phyloP scores from a whole-genome alignment of 164 flowering plant genomes.

The Annona squamosa region DNA sequence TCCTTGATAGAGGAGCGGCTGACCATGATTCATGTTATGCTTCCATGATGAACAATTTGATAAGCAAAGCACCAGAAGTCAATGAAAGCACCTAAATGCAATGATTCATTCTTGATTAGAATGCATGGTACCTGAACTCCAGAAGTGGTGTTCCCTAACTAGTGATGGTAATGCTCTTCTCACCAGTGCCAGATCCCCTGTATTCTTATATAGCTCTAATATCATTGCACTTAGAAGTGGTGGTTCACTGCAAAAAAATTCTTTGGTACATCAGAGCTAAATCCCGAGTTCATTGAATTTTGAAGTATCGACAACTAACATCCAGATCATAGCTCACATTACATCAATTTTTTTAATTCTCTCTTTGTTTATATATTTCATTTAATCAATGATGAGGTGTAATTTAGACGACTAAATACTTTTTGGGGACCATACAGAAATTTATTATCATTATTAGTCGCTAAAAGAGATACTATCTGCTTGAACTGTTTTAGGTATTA shows the following conservation, averaged over 20 bases:
- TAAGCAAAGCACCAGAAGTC: background rate
- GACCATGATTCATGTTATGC: too few relatives aligned
- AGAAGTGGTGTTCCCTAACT: constrained; percentile 36
- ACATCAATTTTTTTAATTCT: too few relatives aligned
- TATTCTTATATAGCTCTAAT: constrained; percentile 31
- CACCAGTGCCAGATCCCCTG: constrained; percentile 29
- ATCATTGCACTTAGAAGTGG: constrained; percentile 48
- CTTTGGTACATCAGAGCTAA: constrained; percentile 1
- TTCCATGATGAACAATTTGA: too few relatives aligned
- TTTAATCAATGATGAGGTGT: background rate
- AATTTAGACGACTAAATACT: background rate
- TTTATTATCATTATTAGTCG: too few relatives aligned
- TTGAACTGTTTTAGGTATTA: too few relatives aligned
- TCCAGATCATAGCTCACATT: background rate
- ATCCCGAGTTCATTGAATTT: background rate
- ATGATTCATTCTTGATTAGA: background rate
- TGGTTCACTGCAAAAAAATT: constrained; percentile 41
- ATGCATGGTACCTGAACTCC: constrained; percentile 35
- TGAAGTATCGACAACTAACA: background rate
- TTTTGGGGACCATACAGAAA: background rate
- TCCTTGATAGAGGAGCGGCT: too few relatives aligned
- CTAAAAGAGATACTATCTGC: too few relatives aligned
- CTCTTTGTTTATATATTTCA: background rate
- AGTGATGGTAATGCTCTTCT: constrained; percentile 36
- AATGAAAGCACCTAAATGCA: too few relatives aligned